These are phyloP conservation scores for Plasmodium inui DNA, from an alignment of 169 alveolate genomes.

Conservation along the genomic window DNA sequence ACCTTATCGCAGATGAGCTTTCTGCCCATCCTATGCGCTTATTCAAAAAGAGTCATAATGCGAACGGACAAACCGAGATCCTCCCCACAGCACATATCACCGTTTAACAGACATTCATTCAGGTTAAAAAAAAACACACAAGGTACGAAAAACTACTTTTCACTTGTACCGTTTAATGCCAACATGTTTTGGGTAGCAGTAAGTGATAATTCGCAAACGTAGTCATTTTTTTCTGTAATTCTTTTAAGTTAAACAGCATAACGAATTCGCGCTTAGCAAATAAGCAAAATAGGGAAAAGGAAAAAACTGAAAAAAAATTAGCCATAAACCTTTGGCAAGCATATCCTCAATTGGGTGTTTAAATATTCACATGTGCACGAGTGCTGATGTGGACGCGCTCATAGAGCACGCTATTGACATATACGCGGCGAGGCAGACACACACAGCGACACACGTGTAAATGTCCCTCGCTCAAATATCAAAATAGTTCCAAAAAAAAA, in stretches of 20 bases:
- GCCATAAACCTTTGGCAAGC: not conserved
- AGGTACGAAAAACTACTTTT: not conserved
- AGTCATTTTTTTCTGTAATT: not conserved
- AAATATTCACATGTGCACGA: not conserved
- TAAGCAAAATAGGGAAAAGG: not conserved
- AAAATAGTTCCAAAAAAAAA: conserved; percentile 28
- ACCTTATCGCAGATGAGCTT: not conserved
- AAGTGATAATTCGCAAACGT: not conserved
- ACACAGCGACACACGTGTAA: not conserved
- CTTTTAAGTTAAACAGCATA: not conserved
- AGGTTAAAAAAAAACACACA: not conserved
- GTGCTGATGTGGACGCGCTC: not conserved
- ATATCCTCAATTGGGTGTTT: not conserved
- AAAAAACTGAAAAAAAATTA: not conserved
- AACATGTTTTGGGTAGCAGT: not conserved
- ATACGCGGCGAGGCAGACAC: not conserved
- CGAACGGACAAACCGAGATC: not conserved
- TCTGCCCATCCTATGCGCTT: not conserved
- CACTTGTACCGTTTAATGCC: not conserved
- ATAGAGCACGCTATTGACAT: not conserved
- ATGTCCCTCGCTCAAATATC: conserved; percentile 17
- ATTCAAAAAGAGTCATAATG: not conserved
- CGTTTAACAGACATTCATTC: not conserved
- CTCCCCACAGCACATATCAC: not conserved
- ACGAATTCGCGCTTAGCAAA: not conserved